These are phyloP conservation scores for Mycena rosella DNA, from an alignment of 768 basidiomycete species.

Conservation along the genomic window DNA sequence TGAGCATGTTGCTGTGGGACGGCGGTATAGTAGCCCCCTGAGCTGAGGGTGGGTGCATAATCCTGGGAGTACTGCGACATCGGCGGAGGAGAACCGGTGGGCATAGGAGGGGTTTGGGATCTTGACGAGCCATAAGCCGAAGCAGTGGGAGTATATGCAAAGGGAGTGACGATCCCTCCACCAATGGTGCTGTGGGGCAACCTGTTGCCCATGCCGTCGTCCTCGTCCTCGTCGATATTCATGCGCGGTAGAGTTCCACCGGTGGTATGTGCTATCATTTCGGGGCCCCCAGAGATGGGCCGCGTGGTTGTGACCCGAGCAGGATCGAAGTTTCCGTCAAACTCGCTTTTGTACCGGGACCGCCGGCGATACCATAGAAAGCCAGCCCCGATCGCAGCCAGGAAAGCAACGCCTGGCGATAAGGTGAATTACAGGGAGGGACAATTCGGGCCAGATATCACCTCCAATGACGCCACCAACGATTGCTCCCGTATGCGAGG, in stretches of 20 bases:
- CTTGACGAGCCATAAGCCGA: constrained; percentile 27
- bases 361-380: constrained; percentile 31
- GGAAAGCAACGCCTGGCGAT: constrained; percentile 42
- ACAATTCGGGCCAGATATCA: background rate
- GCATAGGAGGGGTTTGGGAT: constrained; percentile 35
- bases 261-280: constrained; percentile 26
- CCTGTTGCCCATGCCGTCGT: constrained; percentile 30
- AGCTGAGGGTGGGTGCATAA: constrained; percentile 33
- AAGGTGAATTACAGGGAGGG: constrained; percentile 33
- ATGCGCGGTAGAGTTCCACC: constrained; percentile 36
- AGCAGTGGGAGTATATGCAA: constrained; percentile 27
- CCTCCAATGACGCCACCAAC: constrained; percentile 56
- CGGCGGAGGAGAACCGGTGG: constrained; percentile 34
- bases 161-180: constrained; percentile 34
- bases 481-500: constrained; percentile 47
- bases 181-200: constrained; percentile 25
- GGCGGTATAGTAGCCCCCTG: constrained; percentile 36
- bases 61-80: constrained; percentile 37
- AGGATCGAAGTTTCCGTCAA: constrained; percentile 37
- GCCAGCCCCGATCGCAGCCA: constrained; percentile 16
- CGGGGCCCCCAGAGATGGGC: constrained; percentile 19
- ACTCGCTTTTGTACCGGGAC: constrained; percentile 20
- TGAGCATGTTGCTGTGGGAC: constrained; percentile 33
- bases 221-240: constrained; percentile 31
- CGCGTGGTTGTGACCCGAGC: constrained; percentile 29